Evolutionary conservation across 768 basidiomycete genomes (phyloP).

Genomic region (Amanita subjunquillea): DNA sequence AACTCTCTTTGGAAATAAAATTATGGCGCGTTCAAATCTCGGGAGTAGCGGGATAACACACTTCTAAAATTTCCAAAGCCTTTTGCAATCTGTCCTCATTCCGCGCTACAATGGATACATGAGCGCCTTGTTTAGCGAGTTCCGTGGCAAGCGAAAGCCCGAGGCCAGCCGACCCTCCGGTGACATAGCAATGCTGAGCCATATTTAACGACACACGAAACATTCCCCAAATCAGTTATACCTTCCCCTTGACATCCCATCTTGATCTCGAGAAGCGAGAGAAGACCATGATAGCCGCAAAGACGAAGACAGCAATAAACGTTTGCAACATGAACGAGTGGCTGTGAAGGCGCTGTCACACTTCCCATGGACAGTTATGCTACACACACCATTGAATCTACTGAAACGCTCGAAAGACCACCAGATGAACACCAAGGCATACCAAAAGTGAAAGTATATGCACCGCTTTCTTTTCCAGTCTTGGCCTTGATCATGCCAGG

Average conservation of each 20-base stretch:
- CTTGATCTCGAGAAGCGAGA: slow-evolving; percentile 20
- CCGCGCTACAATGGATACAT: slow-evolving; percentile 81
- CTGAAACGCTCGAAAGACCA: slow-evolving; percentile 26
- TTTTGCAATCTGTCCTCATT: slow-evolving; percentile 51
- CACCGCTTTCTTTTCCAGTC: slow-evolving; percentile 53
- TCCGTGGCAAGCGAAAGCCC: slow-evolving; percentile 66
- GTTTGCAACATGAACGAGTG: not conserved
- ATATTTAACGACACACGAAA: not conserved
- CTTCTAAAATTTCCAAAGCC: slow-evolving; percentile 59
- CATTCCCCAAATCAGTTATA: slow-evolving; percentile 7
- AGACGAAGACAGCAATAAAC: not conserved
- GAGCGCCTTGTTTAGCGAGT: slow-evolving; percentile 59
- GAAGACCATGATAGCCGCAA: not conserved
- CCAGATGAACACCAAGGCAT: slow-evolving; percentile 19
- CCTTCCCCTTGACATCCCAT: slow-evolving; percentile 44
- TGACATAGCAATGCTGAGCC: slow-evolving; percentile 71
- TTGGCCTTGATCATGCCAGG: slow-evolving; percentile 68
- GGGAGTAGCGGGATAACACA: slow-evolving; percentile 31
- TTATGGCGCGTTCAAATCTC: not conserved
- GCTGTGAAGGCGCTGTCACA: not conserved
- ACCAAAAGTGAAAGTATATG: slow-evolving; percentile 22
- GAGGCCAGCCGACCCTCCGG: slow-evolving; percentile 76
- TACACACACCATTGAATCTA: slow-evolving; percentile 11
- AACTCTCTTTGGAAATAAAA: slow-evolving; percentile 26
- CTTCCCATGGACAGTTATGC: not conserved